These are phyloP conservation scores for Leptomonas pyrrhocoris DNA, from an alignment of 208 protist species.

Conservation along the genomic window DNA sequence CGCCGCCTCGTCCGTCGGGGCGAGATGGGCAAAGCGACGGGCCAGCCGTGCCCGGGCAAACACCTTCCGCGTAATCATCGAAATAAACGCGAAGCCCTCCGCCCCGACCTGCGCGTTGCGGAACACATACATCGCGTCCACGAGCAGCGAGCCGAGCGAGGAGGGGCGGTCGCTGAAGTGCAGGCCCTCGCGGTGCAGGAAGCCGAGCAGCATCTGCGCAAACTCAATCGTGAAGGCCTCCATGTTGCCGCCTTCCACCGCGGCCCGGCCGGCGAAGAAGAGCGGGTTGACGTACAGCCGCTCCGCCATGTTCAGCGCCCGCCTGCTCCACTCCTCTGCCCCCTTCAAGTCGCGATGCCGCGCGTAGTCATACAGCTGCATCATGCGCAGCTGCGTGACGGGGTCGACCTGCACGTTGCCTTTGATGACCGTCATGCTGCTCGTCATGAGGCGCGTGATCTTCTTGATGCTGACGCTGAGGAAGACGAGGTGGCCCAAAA, in stretches of 20 bases:
- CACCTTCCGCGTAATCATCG: slow-evolving; percentile 75
- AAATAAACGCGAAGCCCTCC: slow-evolving; percentile 82
- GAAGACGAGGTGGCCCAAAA: slow-evolving; percentile 94
- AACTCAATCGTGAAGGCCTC: slow-evolving; percentile 73
- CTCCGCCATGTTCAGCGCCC: slow-evolving; percentile 62
- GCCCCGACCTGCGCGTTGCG: slow-evolving; percentile 70
- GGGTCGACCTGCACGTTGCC: slow-evolving; percentile 90
- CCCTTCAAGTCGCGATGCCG: slow-evolving; percentile 65
- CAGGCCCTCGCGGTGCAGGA: slow-evolving; percentile 80
- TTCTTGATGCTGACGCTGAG: slow-evolving; percentile 89
- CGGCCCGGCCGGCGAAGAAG: slow-evolving; percentile 75
- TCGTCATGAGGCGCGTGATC: slow-evolving; percentile 91
- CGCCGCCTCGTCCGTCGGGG: slow-evolving; percentile 40
- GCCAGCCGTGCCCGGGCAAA: slow-evolving; percentile 64
- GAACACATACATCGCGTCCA: slow-evolving; percentile 84
- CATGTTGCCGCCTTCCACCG: slow-evolving; percentile 75
- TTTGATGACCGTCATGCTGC: slow-evolving; percentile 91
- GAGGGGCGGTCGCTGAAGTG: slow-evolving; percentile 81
- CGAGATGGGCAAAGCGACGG: slow-evolving; percentile 33
- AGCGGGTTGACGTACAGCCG: slow-evolving; percentile 83
- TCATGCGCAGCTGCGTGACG: slow-evolving; percentile 80
- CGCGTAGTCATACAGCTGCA: slow-evolving; percentile 83
- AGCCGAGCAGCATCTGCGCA: slow-evolving; percentile 78
- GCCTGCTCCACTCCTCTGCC: slow-evolving; percentile 53
- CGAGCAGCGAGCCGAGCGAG: slow-evolving; percentile 79